Percentiles rank a stretch among this genome's conserved stretches.
Evolutionary conservation across 2,329 filamentous ascomycete species (phyloP).

Genomic region (Aspergillus pseudoviridinutans): DNA sequence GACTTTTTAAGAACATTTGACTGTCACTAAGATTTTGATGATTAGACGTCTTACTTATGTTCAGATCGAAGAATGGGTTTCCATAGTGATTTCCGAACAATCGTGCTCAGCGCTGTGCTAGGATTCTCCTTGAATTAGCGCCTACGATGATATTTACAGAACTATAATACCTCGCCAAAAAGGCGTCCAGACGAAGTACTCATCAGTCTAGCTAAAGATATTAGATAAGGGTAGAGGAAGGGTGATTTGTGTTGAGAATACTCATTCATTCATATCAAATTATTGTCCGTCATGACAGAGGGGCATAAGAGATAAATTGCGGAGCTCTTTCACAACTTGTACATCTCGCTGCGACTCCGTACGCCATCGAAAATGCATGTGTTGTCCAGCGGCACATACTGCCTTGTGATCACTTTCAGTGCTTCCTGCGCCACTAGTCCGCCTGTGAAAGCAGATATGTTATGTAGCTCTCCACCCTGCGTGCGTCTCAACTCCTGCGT

Average conservation of each 20-base stretch:
- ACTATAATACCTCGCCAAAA: too few relatives aligned
- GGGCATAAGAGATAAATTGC: not conserved
- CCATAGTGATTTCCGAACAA: not conserved
- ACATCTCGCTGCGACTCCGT: slow-evolving; percentile 51
- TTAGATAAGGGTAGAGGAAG: not conserved
- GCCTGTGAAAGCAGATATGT: slow-evolving; percentile 79
- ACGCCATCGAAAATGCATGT: slow-evolving; percentile 62
- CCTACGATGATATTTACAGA: not conserved
- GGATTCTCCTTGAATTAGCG: not conserved
- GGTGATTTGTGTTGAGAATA: not conserved
- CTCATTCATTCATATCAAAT: not conserved
- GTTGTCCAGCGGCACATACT: slow-evolving; percentile 63
- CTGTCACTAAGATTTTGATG: not conserved
- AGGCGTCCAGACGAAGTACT: too few relatives aligned
- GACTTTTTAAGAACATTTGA: not conserved
- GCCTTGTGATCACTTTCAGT: slow-evolving; percentile 72
- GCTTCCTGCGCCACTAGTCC: slow-evolving; percentile 96
- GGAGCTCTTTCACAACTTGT: slow-evolving; percentile 39
- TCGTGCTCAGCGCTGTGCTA: not conserved
- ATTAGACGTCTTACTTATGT: not conserved
- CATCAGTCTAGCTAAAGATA: too few relatives aligned
- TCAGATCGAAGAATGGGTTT: not conserved
- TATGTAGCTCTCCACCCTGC: slow-evolving; percentile 83
- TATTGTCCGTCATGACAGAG: not conserved
- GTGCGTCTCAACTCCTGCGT: slow-evolving; percentile 70